phyloP scores from a whole-genome alignment of 1,284 basidiomycete genomes.

The Sanghuangporus weigelae region DNA sequence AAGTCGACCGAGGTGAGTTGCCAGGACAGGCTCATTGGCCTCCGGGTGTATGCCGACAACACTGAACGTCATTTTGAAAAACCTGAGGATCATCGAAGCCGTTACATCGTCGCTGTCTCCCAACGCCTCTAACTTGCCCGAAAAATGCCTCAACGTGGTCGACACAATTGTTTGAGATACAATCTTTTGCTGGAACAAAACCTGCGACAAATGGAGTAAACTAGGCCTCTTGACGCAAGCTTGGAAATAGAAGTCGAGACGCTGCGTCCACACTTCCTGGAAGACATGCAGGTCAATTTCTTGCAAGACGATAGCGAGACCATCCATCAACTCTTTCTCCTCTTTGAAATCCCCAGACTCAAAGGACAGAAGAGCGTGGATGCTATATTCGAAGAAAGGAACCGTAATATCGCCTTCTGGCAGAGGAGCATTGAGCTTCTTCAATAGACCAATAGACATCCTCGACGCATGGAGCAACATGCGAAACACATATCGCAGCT shows the following conservation, averaged over 20 bases:
- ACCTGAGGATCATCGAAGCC: slow-evolving; percentile 77
- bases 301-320: slow-evolving; percentile 72
- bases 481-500: slow-evolving; percentile 83
- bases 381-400: slow-evolving; percentile 81
- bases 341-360: slow-evolving; percentile 76
- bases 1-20: slow-evolving; percentile 88
- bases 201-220: slow-evolving; percentile 84
- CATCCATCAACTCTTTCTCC: slow-evolving; percentile 84
- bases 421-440: slow-evolving; percentile 72
- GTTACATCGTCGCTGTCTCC: slow-evolving; percentile 84
- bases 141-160: slow-evolving; percentile 86
- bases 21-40: slow-evolving; percentile 87
- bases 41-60: slow-evolving; percentile 80
- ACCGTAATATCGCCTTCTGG: slow-evolving; percentile 88
- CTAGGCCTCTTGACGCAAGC: slow-evolving; percentile 72
- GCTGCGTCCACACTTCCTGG: slow-evolving; percentile 91
- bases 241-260: slow-evolving; percentile 86
- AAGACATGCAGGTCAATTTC: slow-evolving; percentile 89
- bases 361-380: slow-evolving; percentile 83
- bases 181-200: slow-evolving; percentile 78
- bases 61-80: slow-evolving; percentile 97
- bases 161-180: slow-evolving; percentile 91
- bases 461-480: slow-evolving; percentile 91
- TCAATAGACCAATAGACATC: slow-evolving; percentile 73
- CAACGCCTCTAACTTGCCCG: slow-evolving; percentile 77